Evolutionary conservation across 768 basidiomycete genomes (phyloP), one percentile per base, ranked within the genome.

Genomic region (Collybiopsis luxurians): DNA sequence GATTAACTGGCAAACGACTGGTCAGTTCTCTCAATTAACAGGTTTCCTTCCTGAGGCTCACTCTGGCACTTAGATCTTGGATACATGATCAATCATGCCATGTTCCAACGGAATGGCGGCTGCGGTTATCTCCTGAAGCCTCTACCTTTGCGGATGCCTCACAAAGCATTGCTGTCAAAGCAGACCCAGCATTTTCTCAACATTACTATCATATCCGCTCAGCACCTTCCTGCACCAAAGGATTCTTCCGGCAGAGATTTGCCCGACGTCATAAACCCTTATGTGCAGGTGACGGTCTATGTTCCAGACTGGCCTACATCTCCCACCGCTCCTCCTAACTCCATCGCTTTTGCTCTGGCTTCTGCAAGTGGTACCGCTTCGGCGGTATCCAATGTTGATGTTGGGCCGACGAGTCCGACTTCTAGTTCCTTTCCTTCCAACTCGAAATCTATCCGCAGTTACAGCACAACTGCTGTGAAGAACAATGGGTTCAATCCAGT

Each of bases 1-100:
- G 7, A 79, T 99, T 54, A 99, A 99, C 70, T 98, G 95, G 94
- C 96, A 99, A 71, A 98, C 95, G 0, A 87, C 87, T 62, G 95
- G 94, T 95, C 65, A 56, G 86, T 76, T 17, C 15, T 23, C 10
- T 13, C 1, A 28, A 30, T 31, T 24, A 9, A 46, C 54, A 57
- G 13, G 11, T 27, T 56, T 19, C 17, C 54, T 34, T 42, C 9
- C 38, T 4, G 50, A 54, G 9, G 42, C 52, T 42, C 38, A 19
- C 45, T 53, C 2, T 51, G 53, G 53, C 21, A 9, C 52, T 26
- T 65, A 94, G 95, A 98, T 71, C 72, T 93, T 50, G 95, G 93
- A 2, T 90, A 88, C 66, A 86, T 88, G 76, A 92, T 98, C 69
- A 99, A 97, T 65, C 85, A 90, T 59, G 92, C 95, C 5, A 95